A percentile compares a stretch with the other conserved stretches of the same genome.
Conservation (phyloP, 768 basidiomycete species). For the Trametes gibbosa region DNA sequence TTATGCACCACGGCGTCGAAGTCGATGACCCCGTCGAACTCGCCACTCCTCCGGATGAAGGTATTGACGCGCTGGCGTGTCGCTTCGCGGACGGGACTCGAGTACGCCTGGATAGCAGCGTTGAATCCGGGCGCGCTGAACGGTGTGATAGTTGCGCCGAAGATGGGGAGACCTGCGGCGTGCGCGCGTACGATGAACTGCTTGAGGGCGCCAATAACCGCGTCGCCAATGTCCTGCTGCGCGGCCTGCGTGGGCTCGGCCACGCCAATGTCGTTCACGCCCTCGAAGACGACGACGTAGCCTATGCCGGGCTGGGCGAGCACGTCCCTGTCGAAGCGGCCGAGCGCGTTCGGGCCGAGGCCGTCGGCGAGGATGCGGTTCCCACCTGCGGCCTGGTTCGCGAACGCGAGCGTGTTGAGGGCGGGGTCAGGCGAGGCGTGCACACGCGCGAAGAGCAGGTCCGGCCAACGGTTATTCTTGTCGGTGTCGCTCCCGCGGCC, state of each 20-base stretch:
- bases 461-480: constrained; percentile 50
- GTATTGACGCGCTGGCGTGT: constrained; percentile 42
- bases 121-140: constrained; percentile 33
- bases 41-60: constrained; percentile 41
- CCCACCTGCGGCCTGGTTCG: constrained; percentile 52
- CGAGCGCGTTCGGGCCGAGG: constrained; percentile 45
- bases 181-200: constrained; percentile 45
- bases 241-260: constrained; percentile 33
- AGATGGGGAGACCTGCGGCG: constrained; percentile 41
- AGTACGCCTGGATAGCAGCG: constrained; percentile 35
- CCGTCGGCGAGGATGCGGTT: constrained; percentile 51
- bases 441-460: constrained; percentile 43
- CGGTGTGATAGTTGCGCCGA: constrained; percentile 51
- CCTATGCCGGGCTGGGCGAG: constrained; percentile 45
- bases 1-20: constrained; percentile 44
- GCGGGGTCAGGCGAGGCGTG: constrained; percentile 30
- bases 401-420: constrained; percentile 38
- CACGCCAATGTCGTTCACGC: constrained; percentile 52
- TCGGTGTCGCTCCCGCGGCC: constrained; percentile 46
- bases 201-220: constrained; percentile 42
- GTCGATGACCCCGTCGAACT: constrained; percentile 47
- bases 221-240: constrained; percentile 39
- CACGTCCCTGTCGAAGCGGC: constrained; percentile 51
- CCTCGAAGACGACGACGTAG: constrained; percentile 51
- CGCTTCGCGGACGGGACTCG: constrained; percentile 37